Base-by-base conservation (phyloP, 2,329 filamentous ascomycete species). In the Myriosclerotinia scirpicola region DNA sequence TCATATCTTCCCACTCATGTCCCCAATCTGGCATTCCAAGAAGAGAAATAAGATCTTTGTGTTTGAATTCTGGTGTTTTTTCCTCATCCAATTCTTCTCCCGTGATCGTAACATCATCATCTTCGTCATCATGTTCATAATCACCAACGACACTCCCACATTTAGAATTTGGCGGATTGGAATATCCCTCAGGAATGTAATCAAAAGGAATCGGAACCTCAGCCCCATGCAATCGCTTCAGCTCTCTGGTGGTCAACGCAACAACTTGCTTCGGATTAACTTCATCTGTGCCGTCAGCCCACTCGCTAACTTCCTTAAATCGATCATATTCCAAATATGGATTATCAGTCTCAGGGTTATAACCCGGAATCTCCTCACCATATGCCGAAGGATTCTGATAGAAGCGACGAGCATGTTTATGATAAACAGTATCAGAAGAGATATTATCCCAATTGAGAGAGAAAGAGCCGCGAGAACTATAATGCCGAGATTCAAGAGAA, bases 271-370 rank as follows among this genome's bases (percentile, higher is more conserved):
- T 26, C 1, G 55, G 55, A n/a, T 61, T n/a, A 17, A 8, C 38
- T 46, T 61, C 64, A 30, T 61, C 64, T 2, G 46, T 61, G 3
- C 22, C 17, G 40, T 64, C 40, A 20, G 42, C 50, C 64, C 64
- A 61, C 56, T 65, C 46, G 34, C 48, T 50, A 15, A 61, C 53
- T 38, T 65, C 64, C 44, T 26, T 54, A 52, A 36, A 44, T 2
- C 46, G 64, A 38, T 65, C 46, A 34, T 42, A 65, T 15, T 30
- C 34, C 15, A 61, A 15, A 65, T 61, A 65, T 5, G 64, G 64
- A 40, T 61, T 61, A 52, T 46, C 64, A 8, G 20, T 50, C 7
- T 53, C 55, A 1, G 64, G 54, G 22, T 61, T 60, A 5, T 65
- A 61, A 6, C 55, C 64, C 2, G 30, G 58, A 17, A 60, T 60